Base-by-base conservation (phyloP, 768 basidiomycete species). In the Cyclocybe aegerita region DNA sequence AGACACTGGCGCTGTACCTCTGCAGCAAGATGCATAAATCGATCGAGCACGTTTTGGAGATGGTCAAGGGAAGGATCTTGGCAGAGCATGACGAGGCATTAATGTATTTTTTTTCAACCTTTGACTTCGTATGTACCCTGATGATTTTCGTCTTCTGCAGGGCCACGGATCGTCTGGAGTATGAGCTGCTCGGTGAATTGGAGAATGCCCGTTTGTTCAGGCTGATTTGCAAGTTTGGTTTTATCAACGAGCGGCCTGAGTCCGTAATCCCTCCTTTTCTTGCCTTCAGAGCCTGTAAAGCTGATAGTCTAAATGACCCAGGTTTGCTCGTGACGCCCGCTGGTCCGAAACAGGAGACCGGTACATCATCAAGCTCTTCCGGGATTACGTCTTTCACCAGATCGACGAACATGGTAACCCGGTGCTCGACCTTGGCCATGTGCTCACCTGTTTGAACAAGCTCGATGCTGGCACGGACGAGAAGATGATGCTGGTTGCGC, bases 161-260 rank as follows among this genome's bases (percentile, higher is more conserved):
- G 52, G 85, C 89, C 17, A 77, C 78, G 10, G 97, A 99, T 61
- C 74, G 79, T 31, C 71, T 98, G 12, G 94, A 98, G 65, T 75
- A 78, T 11, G 90, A 98, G 58, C 75, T 98, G 33, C 77, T 86
- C 70, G 80, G 86, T 36, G 96, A 98, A 65, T 76, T 98, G 15
- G 97, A 98, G 73, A 98, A 99, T 61, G 93, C 89, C 0, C 79
- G 97, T 23, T 75, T 98, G 8, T 89, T 98, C 30, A 79, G 97
- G 42, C 69, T 98, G 43, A 72, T 98, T 53, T 86, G 86, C 67
- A 99, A 98, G 71, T 87, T 99, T 59, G 93, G 93, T 0, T 98
- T 99, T 69, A 98, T 99, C 73, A 98, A 98, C 65, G 97, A 99
- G 64, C 80, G 97, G n/a, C 96, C 97, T 2, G 97, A 98, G 93